Base-by-base conservation (phyloP, 1,139 yeast genomes). In the Candida albicans region DNA sequence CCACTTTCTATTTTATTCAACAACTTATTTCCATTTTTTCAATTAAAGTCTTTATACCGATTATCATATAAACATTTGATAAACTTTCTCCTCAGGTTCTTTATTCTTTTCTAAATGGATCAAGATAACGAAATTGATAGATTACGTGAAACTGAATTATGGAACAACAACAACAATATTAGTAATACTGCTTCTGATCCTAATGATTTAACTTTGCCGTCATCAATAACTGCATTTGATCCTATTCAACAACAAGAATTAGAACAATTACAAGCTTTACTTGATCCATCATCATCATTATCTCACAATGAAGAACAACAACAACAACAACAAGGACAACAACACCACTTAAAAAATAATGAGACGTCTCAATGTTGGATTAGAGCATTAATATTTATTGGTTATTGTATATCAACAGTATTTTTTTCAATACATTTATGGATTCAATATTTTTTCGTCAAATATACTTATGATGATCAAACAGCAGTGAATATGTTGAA, bases 331-430 rank as follows among this genome's bases (percentile, higher is more conserved):
- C 24, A 25, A 22, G 32, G n/a, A 22, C 4, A 3, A n/a, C 35
- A 29, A 8, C 30, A 30, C 18, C 24, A 34, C 6, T 8, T 12
- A 9, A 36, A 33, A n/a, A 25, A 6, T 13, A 28, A 18, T 35
- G 30, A 27, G 22, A 29, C 29, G 11, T 33, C 31, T 14, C 39
- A 36, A 34, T 42, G 44, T 38, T 25, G 28, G 2, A 28, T 35
- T 9, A 44, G 33, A 26, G 38, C 47, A 5, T 40, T 45, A 29
- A 15, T 45, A 14, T 45, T 48, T 30, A 37, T 48, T 18, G 51
- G 51, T 7, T 48, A 48, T 35, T 42, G 48, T 32, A 39, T 48
- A 22, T 44, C 51, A n/a, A 48, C 51, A n/a, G 35, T 45, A 12
- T 14, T 35, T 9, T 48, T 48, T 30, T 44, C 46, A 9, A 36